A percentile compares a stretch with the other conserved stretches of the same genome.
phyloP scores from a whole-genome alignment of 2,329 filamentous ascomycete species.

The Fusarium sublunatum region DNA sequence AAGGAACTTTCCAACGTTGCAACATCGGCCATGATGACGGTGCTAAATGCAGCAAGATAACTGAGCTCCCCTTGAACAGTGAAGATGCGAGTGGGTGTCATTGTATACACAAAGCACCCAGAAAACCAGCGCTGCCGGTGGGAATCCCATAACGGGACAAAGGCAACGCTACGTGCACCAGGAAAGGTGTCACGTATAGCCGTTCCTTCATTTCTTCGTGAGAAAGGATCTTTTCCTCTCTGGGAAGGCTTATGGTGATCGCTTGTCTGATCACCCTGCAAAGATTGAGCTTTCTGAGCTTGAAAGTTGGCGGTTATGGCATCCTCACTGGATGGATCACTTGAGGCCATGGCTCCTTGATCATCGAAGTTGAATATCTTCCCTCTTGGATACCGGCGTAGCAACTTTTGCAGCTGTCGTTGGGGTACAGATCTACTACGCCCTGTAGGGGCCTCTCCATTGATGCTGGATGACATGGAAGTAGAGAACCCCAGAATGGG shows the following conservation, averaged over 20 bases:
- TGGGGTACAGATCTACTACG: conserved; percentile 2
- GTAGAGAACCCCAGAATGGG: conserved; percentile 55
- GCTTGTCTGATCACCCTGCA: background rate
- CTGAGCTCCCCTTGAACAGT: conserved; percentile 61
- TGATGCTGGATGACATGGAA: conserved; percentile 48
- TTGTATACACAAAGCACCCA: conserved; percentile 63
- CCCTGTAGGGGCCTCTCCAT: conserved; percentile 40
- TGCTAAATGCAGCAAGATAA: conserved; percentile 63
- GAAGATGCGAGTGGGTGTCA: conserved; percentile 56
- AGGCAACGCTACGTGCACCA: conserved; percentile 58
- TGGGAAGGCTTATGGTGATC: background rate
- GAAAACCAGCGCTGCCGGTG: conserved; percentile 61
- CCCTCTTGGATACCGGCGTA: conserved; percentile 57
- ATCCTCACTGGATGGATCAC: conserved; percentile 48
- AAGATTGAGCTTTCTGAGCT: background rate
- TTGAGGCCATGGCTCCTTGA: conserved; percentile 50
- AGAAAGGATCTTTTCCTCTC: conserved; percentile 18
- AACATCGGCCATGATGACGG: conserved; percentile 68
- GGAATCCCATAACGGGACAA: conserved; percentile 62
- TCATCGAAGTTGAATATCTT: conserved; percentile 59
- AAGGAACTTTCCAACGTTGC: conserved; percentile 54
- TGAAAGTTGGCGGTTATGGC: background rate
- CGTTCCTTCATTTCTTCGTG: conserved; percentile 32
- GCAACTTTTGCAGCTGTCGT: conserved; percentile 16
- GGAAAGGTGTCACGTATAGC: conserved; percentile 54